Evolutionary conservation across 2,329 filamentous ascomycete genomes (phyloP).

Genomic region (Dactylellina parvicollis): DNA sequence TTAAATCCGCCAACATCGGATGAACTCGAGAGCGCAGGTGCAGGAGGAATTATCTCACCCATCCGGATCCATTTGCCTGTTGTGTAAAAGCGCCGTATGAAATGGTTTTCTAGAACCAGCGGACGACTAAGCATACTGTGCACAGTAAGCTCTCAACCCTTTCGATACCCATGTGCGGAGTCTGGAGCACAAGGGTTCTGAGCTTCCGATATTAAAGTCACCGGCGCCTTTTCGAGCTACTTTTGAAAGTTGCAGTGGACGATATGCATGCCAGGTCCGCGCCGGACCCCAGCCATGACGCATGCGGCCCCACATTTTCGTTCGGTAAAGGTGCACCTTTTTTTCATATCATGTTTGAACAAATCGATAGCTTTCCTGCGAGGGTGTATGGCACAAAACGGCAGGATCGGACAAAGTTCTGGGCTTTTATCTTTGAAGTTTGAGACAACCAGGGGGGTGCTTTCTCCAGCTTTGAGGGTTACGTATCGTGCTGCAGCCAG

Average conservation of each 20-base stretch:
- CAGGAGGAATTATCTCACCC: conserved; percentile 27
- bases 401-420: conserved; percentile 9
- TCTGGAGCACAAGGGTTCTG: not conserved
- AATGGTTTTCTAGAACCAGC: conserved; percentile 10
- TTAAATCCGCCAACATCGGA: conserved; percentile 55
- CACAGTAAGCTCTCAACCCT: not conserved
- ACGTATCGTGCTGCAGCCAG: not conserved
- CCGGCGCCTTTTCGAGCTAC: not conserved
- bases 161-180: not conserved
- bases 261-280: conserved; percentile 1
- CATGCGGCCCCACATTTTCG: conserved; percentile 25
- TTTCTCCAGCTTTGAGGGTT: conserved; percentile 4
- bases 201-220: conserved; percentile 9
- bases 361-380: conserved; percentile 2
- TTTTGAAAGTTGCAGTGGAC: not conserved
- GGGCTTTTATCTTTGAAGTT: not conserved
- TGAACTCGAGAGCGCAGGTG: conserved; percentile 39
- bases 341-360: not conserved
- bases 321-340: conserved; percentile 12
- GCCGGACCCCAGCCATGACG: conserved; percentile 23
- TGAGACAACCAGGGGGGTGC: not conserved
- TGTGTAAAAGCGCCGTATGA: conserved; percentile 7
- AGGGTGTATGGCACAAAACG: conserved; percentile 9
- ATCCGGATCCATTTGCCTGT: conserved; percentile 33
- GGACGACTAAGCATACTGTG: not conserved